Evolutionary conservation across 2,329 filamentous ascomycete species (phyloP).

Genomic region (Myriosclerotinia curreyana): DNA sequence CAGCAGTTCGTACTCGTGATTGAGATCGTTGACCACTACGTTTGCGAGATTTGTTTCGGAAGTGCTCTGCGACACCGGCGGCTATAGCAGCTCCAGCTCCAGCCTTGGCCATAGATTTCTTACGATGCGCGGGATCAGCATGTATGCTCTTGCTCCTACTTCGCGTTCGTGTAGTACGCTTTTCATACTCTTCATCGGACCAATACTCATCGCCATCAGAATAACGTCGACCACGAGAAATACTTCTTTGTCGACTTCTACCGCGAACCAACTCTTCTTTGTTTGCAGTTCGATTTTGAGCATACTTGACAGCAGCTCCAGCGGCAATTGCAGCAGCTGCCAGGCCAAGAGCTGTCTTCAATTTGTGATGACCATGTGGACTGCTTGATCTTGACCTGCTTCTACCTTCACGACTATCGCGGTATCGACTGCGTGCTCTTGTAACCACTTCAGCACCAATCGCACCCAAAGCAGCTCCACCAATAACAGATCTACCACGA

Average conservation of each 20-base stretch:
- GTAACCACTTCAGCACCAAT: conserved; percentile 60
- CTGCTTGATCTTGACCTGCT: conserved; percentile 39
- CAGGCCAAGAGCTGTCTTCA: conserved; percentile 61
- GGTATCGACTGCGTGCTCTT: conserved; percentile 59
- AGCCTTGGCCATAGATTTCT: conserved; percentile 37
- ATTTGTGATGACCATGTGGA: conserved; percentile 43
- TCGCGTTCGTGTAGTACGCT: conserved; percentile 31
- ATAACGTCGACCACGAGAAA: conserved; percentile 43
- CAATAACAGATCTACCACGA: conserved; percentile 35
- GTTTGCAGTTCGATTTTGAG: conserved; percentile 57
- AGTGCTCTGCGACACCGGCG: conserved; percentile 57
- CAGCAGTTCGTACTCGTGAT: conserved; percentile 48
- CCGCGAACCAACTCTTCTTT: conserved; percentile 58
- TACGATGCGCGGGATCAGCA: conserved; percentile 48
- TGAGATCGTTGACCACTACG: conserved; percentile 43
- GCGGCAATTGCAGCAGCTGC: conserved; percentile 62
- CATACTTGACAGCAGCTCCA: conserved; percentile 63
- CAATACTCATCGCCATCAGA: conserved; percentile 34
- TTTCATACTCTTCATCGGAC: conserved; percentile 37
- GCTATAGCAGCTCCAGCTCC: conserved; percentile 54
- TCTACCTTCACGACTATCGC: conserved; percentile 48
- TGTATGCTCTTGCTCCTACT: conserved; percentile 49
- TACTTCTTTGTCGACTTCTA: conserved; percentile 48
- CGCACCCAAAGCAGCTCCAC: conserved; percentile 61
- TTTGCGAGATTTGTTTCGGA: conserved; percentile 53